phyloP scores from a whole-genome alignment of 371 early-diverging fungal species.

The Rhizopus microsporus region DNA sequence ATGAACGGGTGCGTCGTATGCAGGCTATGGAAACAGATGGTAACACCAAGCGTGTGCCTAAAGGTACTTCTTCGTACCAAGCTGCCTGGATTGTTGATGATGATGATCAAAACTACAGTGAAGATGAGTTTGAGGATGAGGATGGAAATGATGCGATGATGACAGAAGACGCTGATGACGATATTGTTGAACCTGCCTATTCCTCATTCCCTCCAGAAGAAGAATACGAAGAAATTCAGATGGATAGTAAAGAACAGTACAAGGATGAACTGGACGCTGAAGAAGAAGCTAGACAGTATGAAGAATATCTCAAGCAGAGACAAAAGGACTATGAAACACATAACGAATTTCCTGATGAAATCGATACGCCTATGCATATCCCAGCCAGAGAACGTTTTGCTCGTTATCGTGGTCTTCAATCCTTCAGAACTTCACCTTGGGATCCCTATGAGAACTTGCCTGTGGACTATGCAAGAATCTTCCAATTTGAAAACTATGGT shows the following conservation, averaged over 20 bases:
- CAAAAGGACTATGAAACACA: constrained; percentile 72
- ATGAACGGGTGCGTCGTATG: constrained; percentile 54
- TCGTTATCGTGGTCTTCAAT: constrained; percentile 92
- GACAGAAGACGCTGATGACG: constrained; percentile 30
- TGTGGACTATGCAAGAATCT: constrained; percentile 90
- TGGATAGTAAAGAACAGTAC: constrained; percentile 52
- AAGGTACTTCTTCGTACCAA: constrained; percentile 95
- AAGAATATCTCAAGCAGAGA: constrained; percentile 73
- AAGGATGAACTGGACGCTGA: constrained; percentile 47
- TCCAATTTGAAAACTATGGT: constrained; percentile 88
- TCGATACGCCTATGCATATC: constrained; percentile 87
- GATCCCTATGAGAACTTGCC: constrained; percentile 98
- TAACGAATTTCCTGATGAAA: constrained; percentile 93
- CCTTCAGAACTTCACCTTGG: constrained; percentile 94
- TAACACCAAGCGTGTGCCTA: constrained; percentile 75
- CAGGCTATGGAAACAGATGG: constrained; percentile 21
- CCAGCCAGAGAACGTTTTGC: constrained; percentile 86
- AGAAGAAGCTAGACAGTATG: constrained; percentile 54
- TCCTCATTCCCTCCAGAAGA: constrained; percentile 47
- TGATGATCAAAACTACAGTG: constrained; percentile 61
- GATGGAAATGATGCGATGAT: constrained; percentile 43
- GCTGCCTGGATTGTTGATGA: constrained; percentile 96
- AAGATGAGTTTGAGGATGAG: constrained; percentile 67
- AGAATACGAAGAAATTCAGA: constrained; percentile 79
- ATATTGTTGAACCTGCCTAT: constrained; percentile 37